A percentile compares a stretch with the other conserved stretches of the same genome.
Evolutionary conservation across 805 yeast species (phyloP).

Genomic region (Saturnispora besseyi): DNA sequence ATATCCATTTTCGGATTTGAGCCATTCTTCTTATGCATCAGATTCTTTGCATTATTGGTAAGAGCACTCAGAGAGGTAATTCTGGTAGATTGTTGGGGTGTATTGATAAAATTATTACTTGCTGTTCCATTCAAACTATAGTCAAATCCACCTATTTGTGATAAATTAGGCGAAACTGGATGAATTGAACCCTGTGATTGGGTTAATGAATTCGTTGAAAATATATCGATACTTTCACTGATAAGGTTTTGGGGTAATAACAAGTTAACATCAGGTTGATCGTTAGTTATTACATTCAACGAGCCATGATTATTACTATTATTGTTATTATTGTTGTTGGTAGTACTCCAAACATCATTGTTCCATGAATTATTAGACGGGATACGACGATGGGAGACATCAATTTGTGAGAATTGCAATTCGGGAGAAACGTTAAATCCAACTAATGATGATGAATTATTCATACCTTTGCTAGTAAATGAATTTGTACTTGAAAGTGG

Average conservation of each 20-base stretch:
- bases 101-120: neutral
- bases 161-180: conserved; percentile 11
- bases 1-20: neutral
- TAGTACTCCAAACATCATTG: conserved; percentile 6
- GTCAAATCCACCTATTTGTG: conserved; percentile 11
- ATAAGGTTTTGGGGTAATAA: conserved; percentile 25
- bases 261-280: conserved; percentile 18
- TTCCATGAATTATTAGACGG: conserved; percentile 5
- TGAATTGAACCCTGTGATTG: neutral
- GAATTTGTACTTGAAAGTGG: neutral
- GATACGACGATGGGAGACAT: conserved; percentile 2
- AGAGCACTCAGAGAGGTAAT: conserved; percentile 17
- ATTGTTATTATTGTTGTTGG: conserved; percentile 2
- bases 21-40: conserved; percentile 3
- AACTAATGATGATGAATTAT: neutral
- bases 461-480: conserved; percentile 5
- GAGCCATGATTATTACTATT: conserved; percentile 5
- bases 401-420: conserved; percentile 12
- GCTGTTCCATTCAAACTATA: neutral
- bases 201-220: neutral
- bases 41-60: conserved; percentile 10
- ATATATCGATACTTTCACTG: conserved; percentile 12
- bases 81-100: conserved; percentile 9
- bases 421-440: conserved; percentile 14
- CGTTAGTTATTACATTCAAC: conserved; percentile 6